These are phyloP conservation scores for Fraxinus sp. DNA, from an alignment of 305 asterid genomes.

Conservation along the genomic window DNA sequence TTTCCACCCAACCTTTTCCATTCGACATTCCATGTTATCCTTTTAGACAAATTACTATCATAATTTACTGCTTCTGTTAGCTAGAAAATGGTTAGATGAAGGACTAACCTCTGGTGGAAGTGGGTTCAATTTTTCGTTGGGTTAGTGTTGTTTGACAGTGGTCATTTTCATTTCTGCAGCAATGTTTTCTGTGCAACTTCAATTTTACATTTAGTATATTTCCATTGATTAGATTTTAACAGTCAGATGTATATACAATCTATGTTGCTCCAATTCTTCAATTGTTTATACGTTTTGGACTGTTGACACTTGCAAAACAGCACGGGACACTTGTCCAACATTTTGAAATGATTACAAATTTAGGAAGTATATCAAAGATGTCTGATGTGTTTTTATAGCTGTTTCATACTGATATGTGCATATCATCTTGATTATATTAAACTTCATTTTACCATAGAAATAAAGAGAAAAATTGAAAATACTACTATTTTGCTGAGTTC, in stretches of 20 bases:
- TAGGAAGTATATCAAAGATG: neutral
- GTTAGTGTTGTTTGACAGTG: neutral
- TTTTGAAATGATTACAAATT: neutral
- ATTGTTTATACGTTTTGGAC: neutral
- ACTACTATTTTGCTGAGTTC: neutral
- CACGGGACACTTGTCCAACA: neutral
- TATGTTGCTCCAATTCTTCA: neutral
- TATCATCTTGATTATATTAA: neutral
- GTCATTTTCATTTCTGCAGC: neutral
- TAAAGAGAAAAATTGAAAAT: neutral
- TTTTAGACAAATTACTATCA: neutral
- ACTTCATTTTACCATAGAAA: neutral
- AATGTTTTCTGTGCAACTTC: conserved; percentile 2
- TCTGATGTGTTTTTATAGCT: neutral
- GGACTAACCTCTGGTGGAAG: neutral
- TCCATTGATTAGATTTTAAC: neutral
- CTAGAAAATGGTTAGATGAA: conserved; percentile 3
- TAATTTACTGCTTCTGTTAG: conserved; percentile 6
- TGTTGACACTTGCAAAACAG: neutral
- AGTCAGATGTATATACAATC: neutral
- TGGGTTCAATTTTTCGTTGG: neutral
- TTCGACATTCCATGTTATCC: neutral
- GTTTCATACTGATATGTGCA: neutral
- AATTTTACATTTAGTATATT: neutral
- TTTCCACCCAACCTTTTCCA: neutral